These are phyloP conservation scores for Neurospora sp. DNA, from an alignment of 495 filamentous ascomycete genomes.

Conservation along the genomic window DNA sequence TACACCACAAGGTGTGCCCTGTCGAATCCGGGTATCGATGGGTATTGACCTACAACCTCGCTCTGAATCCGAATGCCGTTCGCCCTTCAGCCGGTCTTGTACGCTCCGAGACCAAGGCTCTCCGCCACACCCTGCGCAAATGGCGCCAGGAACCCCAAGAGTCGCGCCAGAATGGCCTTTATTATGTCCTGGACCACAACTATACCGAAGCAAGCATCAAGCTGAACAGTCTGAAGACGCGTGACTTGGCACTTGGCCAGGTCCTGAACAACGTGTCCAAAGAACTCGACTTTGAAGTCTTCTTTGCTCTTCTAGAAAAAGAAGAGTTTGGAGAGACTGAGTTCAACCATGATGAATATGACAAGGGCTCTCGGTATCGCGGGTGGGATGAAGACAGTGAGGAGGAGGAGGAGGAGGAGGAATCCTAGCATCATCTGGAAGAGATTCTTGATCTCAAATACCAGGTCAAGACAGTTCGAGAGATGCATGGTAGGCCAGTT, in stretches of 20 bases:
- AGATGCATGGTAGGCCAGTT: not conserved
- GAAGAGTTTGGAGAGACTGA: not conserved
- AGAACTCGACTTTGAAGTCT: not conserved
- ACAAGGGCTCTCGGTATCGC: too few species aligned
- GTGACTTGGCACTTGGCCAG: not conserved
- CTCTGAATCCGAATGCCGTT: not conserved
- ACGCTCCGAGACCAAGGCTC: not conserved
- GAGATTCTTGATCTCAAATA: not conserved
- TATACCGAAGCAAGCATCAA: not conserved
- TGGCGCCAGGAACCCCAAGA: not conserved
- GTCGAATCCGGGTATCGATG: not conserved
- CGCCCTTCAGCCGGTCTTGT: not conserved
- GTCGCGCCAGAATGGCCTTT: not conserved
- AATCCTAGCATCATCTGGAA: not conserved
- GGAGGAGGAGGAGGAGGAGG: not conserved
- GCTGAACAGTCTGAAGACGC: not conserved
- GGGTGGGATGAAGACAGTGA: not conserved
- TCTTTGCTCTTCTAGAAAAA: not conserved
- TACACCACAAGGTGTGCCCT: not conserved
- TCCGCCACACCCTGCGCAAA: not conserved
- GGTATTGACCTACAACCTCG: not conserved
- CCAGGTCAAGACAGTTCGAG: not conserved
- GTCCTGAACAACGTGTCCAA: not conserved
- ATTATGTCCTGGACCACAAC: not conserved
- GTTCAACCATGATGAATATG: not conserved